These are phyloP conservation scores for Euphorbia corollata DNA, from an alignment of 441 rosid species.

Conservation along the genomic window DNA sequence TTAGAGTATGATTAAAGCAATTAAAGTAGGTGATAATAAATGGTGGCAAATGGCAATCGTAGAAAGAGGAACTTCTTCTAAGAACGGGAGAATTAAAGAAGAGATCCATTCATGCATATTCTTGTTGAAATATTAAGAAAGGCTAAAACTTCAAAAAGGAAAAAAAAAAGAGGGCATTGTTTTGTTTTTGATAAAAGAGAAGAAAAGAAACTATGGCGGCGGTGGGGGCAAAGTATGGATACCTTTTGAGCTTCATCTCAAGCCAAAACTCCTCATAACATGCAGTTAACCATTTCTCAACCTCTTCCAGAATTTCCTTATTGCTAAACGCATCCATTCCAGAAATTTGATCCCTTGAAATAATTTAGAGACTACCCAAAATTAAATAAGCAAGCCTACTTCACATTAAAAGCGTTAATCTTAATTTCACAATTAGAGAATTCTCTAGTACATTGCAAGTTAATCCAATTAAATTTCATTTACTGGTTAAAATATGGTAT, in stretches of 20 bases:
- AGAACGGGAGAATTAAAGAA: no score
- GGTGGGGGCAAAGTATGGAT: no score
- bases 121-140: no score
- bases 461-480: neutral
- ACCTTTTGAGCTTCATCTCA: conserved; percentile 25
- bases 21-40: no score
- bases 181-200: no score
- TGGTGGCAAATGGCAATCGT: no score
- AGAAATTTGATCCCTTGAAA: conserved; percentile 76
- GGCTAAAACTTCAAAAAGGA: no score
- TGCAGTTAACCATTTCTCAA: conserved; percentile 92
- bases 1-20: no score
- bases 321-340: conserved; percentile 86
- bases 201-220: no score
- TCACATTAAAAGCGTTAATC: conserved; percentile 29
- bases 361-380: conserved; percentile 14
- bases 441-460: neutral
- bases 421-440: conserved; percentile 5
- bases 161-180: no score
- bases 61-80: no score
- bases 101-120: no score
- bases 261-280: conserved; percentile 98
- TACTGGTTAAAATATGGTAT: neutral
- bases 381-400: neutral
- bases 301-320: conserved; percentile 81